Percentiles rank a stretch among this genome's conserved stretches.
Conservation (phyloP, 371 early-diverging fungal genomes). For the Basidiobolus meristosporus region DNA sequence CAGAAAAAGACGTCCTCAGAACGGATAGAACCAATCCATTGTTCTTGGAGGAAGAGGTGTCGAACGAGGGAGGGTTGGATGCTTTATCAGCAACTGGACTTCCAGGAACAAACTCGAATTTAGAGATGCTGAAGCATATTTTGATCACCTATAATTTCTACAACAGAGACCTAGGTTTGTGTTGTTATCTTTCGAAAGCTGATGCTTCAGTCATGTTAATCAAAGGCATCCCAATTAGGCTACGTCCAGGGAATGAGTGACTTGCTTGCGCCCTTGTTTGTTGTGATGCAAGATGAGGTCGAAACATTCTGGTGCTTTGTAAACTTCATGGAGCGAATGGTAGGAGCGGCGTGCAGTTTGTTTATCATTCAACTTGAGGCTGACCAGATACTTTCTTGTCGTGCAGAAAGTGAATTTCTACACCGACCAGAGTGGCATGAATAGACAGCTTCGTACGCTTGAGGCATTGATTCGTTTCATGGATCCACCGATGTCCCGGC, state of each 20-base stretch:
- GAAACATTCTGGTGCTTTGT: slow-evolving; percentile 85
- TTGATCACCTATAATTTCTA: slow-evolving; percentile 71
- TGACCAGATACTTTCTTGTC: not conserved
- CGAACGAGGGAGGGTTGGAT: too few relatives aligned
- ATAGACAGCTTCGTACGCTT: slow-evolving; percentile 54
- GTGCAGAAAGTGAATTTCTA: slow-evolving; percentile 48
- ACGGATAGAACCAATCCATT: too few relatives aligned
- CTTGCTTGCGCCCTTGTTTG: slow-evolving; percentile 69
- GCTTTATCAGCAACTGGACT: slow-evolving; percentile 18
- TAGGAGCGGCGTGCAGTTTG: slow-evolving; percentile 7
- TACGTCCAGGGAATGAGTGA: slow-evolving; percentile 97
- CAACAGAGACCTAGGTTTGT: slow-evolving; percentile 5
- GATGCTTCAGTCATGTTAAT: too few relatives aligned
- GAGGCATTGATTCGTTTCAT: slow-evolving; percentile 57
- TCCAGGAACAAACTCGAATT: slow-evolving; percentile 31
- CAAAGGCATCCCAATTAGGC: slow-evolving; percentile 18
- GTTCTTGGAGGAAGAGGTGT: too few relatives aligned
- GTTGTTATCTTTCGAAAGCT: too few relatives aligned
- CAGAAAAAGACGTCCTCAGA: slow-evolving; percentile 86
- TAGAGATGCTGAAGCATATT: slow-evolving; percentile 74
- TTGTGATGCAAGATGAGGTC: slow-evolving; percentile 71
- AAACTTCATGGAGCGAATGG: slow-evolving; percentile 74
- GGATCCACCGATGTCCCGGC: slow-evolving; percentile 56
- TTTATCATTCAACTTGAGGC: not conserved
- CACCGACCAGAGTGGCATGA: slow-evolving; percentile 80